Evolutionary conservation across 2,329 filamentous ascomycete genomes (phyloP).

Genomic region (Aureobasidium sp.): DNA sequence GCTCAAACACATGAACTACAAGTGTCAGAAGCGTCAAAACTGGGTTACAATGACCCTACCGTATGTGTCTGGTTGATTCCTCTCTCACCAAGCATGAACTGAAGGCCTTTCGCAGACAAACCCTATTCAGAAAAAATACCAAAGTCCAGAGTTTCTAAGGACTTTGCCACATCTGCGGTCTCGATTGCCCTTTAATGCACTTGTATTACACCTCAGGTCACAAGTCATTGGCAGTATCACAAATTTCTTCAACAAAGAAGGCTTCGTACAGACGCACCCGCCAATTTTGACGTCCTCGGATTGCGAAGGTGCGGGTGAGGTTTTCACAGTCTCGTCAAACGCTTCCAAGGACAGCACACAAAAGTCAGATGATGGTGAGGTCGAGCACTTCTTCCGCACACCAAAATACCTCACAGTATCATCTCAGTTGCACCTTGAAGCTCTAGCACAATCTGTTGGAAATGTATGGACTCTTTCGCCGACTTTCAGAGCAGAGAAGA

Average conservation of each 20-base stretch:
- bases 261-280: slow-evolving; percentile 79
- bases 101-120: slow-evolving; percentile 55
- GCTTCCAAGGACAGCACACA: slow-evolving; percentile 24
- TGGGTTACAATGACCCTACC: slow-evolving; percentile 72
- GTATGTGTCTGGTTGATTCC: slow-evolving; percentile 43
- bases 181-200: slow-evolving; percentile 72
- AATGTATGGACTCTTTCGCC: slow-evolving; percentile 92
- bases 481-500: slow-evolving; percentile 87
- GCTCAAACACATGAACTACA: slow-evolving; percentile 75
- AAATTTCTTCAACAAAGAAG: slow-evolving; percentile 63
- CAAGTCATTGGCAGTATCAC: slow-evolving; percentile 66
- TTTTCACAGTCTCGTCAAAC: slow-evolving; percentile 60
- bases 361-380: slow-evolving; percentile 26
- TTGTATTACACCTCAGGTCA: slow-evolving; percentile 76
- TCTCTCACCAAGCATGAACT: not conserved
- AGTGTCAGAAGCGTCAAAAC: slow-evolving; percentile 59
- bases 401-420: slow-evolving; percentile 97
- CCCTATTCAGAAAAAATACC: slow-evolving; percentile 94
- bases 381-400: slow-evolving; percentile 65
- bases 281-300: slow-evolving; percentile 95
- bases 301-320: slow-evolving; percentile 92
- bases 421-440: slow-evolving; percentile 88
- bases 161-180: slow-evolving; percentile 80
- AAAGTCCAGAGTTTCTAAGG: slow-evolving; percentile 80
- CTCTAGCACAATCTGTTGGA: slow-evolving; percentile 77